Base-by-base conservation (phyloP, 2,329 filamentous ascomycete genomes). In the Botrytis cinerea region DNA sequence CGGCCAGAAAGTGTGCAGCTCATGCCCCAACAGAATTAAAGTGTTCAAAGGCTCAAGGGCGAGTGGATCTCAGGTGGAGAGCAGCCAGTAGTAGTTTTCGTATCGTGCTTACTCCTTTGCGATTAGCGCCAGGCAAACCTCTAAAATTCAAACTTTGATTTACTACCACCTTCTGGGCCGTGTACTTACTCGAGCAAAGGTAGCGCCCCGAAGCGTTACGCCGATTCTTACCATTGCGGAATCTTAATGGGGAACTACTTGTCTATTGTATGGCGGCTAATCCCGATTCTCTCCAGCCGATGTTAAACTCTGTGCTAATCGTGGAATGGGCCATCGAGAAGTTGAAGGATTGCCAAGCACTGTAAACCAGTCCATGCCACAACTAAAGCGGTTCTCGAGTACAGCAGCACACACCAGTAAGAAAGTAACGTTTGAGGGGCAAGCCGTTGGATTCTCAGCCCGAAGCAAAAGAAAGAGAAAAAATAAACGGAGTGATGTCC, bases 31-130 rank as follows among this genome's bases (percentile, higher is more conserved):
- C 10, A 5, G 46, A 25, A 25, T 51, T 51, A 51, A 51, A 68
- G 48, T 51, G 28, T 28, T n/a, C 25, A 48, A 25, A 57, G 35
- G 10, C 22, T 70, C 38, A 60, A 25, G 67, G 25, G 35, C n/a
- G 67, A 45, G n/a, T 66, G 45, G 40, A 66, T 59, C 16, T 9
- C 32, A n/a, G 48, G 20, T 51, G 20, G 18, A n/a, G 59, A n/a
- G 38, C 22, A 51, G 45, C 9, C 16, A 40, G 28, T 10, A 40
- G 51, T 57, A 54, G 45, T n/a, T 28, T 64, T 54, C 59, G 70
- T 51, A 62, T 10, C 35, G 12, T 46, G n/a, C 43, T 66, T 66
- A 43, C 70, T 71, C 18, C 18, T 64, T 63, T 64, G 18, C 43
- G 60, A 25, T 62, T 71, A 51, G 60, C 32, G 22, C 20, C n/a